A percentile compares a stretch with the other conserved stretches of the same genome.
Conservation (phyloP, 352 stramenopile species). For the Pythium chondricola region DNA sequence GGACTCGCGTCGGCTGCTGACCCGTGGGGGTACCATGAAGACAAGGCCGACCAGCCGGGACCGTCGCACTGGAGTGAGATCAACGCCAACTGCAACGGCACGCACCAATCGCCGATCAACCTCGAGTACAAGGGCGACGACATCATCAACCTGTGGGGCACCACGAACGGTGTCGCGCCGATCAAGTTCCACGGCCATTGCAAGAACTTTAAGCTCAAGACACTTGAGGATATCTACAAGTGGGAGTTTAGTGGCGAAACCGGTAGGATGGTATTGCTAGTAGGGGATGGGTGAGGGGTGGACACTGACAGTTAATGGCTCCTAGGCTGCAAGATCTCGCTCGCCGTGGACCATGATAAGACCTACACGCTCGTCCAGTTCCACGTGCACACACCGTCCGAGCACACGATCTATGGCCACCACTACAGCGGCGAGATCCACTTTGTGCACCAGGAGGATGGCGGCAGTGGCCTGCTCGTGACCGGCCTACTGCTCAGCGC, state of each 20-base stretch:
- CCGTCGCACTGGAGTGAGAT: slow-evolving; percentile 39
- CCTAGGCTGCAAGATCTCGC: slow-evolving; percentile 43
- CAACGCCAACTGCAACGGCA: slow-evolving; percentile 27
- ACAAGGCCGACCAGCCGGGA: slow-evolving; percentile 23
- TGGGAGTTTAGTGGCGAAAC: slow-evolving; percentile 39
- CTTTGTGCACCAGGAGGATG: slow-evolving; percentile 45
- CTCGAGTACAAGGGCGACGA: slow-evolving; percentile 30
- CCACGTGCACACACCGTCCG: slow-evolving; percentile 48
- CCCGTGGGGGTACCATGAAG: slow-evolving; percentile 47
- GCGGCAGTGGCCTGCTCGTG: slow-evolving; percentile 31
- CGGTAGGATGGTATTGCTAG: no score
- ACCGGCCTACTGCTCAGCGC: slow-evolving; percentile 41
- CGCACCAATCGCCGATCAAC: slow-evolving; percentile 55
- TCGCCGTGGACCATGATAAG: slow-evolving; percentile 33
- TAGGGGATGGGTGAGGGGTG: no score
- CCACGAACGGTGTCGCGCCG: slow-evolving; percentile 26
- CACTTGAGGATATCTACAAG: slow-evolving; percentile 57
- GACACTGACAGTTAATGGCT: no score
- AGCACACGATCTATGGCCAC: slow-evolving; percentile 51
- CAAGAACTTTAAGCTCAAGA: slow-evolving; percentile 46
- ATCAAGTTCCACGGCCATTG: slow-evolving; percentile 48
- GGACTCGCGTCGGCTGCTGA: slow-evolving; percentile 14
- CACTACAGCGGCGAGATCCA: slow-evolving; percentile 44
- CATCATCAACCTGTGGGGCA: slow-evolving; percentile 41
- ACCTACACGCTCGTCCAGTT: slow-evolving; percentile 56